A percentile compares a stretch with the other conserved stretches of the same genome.
Conservation (phyloP, 129 eudicot genomes). For the Artemisia argyi region DNA sequence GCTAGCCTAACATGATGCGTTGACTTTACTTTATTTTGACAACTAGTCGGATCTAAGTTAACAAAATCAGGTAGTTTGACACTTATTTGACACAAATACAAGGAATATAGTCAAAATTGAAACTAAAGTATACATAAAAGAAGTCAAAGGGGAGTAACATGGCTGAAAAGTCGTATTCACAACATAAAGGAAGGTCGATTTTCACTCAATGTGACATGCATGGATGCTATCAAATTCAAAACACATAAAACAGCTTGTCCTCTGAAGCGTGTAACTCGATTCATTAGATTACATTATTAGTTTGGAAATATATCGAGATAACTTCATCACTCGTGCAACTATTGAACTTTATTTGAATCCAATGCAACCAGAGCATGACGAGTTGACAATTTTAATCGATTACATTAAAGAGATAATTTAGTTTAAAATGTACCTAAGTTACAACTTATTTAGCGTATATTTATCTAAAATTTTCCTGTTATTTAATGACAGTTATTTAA, state of each 20-base stretch:
- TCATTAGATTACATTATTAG: too few species aligned
- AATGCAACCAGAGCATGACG: too few species aligned
- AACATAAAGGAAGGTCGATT: slow-evolving; percentile 12
- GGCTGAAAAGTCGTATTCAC: neutral
- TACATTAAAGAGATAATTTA: too few species aligned
- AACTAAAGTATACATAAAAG: slow-evolving; percentile 9
- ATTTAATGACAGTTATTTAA: too few species aligned
- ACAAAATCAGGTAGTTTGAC: slow-evolving; percentile 28
- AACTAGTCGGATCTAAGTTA: slow-evolving; percentile 20
- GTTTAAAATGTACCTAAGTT: too few species aligned
- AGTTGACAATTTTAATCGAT: too few species aligned
- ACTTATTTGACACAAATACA: slow-evolving; percentile 12
- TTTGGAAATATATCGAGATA: too few species aligned
- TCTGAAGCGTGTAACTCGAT: neutral
- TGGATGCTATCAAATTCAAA: slow-evolving; percentile 19
- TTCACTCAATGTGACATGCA: neutral
- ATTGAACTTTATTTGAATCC: too few species aligned
- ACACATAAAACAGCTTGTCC: neutral
- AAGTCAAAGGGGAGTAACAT: slow-evolving; percentile 9
- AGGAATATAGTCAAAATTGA: slow-evolving; percentile 14
- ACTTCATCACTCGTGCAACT: too few species aligned
- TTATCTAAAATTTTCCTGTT: too few species aligned
- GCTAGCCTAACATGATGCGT: slow-evolving; percentile 32
- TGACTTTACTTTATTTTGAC: slow-evolving; percentile 30
- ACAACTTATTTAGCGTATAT: too few species aligned